Percentiles rank a stretch among this genome's conserved stretches.
Evolutionary conservation across 202 grass and related monocot species (phyloP).

Genomic region (Cymbopogon flexuosus): DNA sequence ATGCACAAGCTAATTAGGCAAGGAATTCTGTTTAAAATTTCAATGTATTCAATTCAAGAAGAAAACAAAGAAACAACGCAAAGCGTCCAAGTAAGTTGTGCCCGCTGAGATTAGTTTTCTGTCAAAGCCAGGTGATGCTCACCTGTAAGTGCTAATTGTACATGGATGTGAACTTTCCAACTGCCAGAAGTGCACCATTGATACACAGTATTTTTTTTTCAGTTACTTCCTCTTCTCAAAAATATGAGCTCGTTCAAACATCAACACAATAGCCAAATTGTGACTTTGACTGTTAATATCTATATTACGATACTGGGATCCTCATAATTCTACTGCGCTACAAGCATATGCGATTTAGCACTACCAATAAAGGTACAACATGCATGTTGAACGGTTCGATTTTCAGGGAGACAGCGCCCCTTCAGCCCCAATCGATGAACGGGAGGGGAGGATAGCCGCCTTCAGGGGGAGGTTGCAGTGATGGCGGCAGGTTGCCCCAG

Average conservation of each 20-base stretch:
- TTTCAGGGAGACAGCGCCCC: not conserved
- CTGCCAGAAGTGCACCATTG: not conserved
- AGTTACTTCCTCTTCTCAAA: not conserved
- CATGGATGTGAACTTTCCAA: not conserved
- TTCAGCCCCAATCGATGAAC: slow-evolving; percentile 71
- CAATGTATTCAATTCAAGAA: too few relatives aligned
- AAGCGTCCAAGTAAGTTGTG: not conserved
- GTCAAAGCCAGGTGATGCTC: not conserved
- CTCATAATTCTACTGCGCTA: not conserved
- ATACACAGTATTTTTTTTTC: not conserved
- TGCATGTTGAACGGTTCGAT: not conserved
- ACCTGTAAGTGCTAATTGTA: not conserved
- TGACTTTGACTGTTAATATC: not conserved
- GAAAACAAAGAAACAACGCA: not conserved
- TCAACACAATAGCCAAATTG: not conserved
- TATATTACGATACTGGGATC: not conserved
- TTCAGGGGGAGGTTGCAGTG: slow-evolving; percentile 66
- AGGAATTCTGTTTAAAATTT: too few relatives aligned
- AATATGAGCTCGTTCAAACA: not conserved
- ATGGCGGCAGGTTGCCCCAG: slow-evolving; percentile 85
- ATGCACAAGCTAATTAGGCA: too few relatives aligned
- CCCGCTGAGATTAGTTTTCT: not conserved
- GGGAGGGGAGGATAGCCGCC: slow-evolving; percentile 57
- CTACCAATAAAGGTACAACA: not conserved
- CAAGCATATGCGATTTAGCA: not conserved